Conservation (phyloP, 1,139 yeast species). For the Yamadazyma oceani region DNA sequence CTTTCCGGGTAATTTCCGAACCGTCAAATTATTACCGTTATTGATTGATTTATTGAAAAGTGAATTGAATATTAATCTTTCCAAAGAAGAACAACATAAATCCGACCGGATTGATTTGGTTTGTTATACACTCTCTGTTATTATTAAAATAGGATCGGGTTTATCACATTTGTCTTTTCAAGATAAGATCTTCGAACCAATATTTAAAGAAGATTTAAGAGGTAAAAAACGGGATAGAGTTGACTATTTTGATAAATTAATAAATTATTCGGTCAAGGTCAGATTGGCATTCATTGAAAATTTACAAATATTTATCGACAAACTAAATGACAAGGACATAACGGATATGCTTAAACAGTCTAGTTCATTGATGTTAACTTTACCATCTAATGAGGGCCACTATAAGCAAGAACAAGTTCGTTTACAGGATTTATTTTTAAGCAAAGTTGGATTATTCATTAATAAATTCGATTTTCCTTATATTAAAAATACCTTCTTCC, state of each 20-base stretch:
- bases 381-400: slow-evolving; percentile 25
- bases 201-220: slow-evolving; percentile 32
- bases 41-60: slow-evolving; percentile 47
- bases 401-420: slow-evolving; percentile 34
- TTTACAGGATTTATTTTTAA: slow-evolving; percentile 59
- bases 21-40: slow-evolving; percentile 75
- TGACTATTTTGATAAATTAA: slow-evolving; percentile 38
- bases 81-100: slow-evolving; percentile 16
- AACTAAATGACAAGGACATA: slow-evolving; percentile 51
- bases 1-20: slow-evolving; percentile 69
- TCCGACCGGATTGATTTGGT: slow-evolving; percentile 34
- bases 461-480: slow-evolving; percentile 66
- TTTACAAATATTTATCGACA: slow-evolving; percentile 50
- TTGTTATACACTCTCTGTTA: slow-evolving; percentile 54
- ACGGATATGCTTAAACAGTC: slow-evolving; percentile 33
- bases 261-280: slow-evolving; percentile 33
- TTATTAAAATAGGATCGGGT: slow-evolving; percentile 62
- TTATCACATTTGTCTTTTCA: slow-evolving; percentile 77
- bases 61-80: slow-evolving; percentile 28
- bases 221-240: slow-evolving; percentile 36
- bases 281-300: slow-evolving; percentile 53
- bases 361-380: slow-evolving; percentile 29
- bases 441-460: slow-evolving; percentile 43
- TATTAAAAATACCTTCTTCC: slow-evolving; percentile 71
- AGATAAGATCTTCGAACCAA: slow-evolving; percentile 54